Evolutionary conservation across 441 rosid genomes (phyloP).

Genomic region (Cnidoscolus chayamansa): DNA sequence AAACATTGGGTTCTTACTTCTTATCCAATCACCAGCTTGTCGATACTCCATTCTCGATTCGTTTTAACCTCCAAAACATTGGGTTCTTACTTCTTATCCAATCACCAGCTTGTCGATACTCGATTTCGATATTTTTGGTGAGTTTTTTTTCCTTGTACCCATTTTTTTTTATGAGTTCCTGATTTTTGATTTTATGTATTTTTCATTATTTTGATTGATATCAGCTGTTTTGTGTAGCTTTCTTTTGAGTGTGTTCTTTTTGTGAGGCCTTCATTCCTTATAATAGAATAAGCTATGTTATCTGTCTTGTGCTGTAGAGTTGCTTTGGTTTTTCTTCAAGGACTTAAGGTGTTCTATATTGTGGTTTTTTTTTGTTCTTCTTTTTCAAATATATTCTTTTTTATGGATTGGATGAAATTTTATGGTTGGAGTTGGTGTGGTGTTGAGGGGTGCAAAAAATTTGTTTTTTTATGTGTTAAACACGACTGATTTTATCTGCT

Average conservation of each 20-base stretch:
- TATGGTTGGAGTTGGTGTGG: slow-evolving; percentile 4
- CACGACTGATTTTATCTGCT: background rate
- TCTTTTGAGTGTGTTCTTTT: slow-evolving; percentile 8
- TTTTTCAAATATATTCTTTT: background rate
- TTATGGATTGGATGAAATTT: slow-evolving; percentile 4
- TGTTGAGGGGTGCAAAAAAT: background rate
- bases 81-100: slow-evolving; percentile 24
- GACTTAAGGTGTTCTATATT: background rate
- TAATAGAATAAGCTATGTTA: slow-evolving; percentile 6
- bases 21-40: slow-evolving; percentile 24
- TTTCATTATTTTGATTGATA: slow-evolving; percentile 7
- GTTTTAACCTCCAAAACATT: slow-evolving; percentile 1
- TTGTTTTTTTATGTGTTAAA: slow-evolving; percentile 6
- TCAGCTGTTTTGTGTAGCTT: background rate
- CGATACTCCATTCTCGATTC: slow-evolving; percentile 19
- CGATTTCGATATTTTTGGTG: slow-evolving; percentile 20
- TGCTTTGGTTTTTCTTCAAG: slow-evolving; percentile 4
- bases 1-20: slow-evolving; percentile 9
- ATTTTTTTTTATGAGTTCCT: background rate
- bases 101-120: slow-evolving; percentile 17
- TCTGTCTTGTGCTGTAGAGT: slow-evolving; percentile 11
- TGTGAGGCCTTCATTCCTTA: slow-evolving; percentile 2
- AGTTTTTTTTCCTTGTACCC: slow-evolving; percentile 21
- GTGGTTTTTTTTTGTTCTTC: no score
- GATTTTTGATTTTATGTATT: background rate